Percentiles rank a stretch among this genome's conserved stretches.
Evolutionary conservation across 495 filamentous ascomycete species (phyloP).

Genomic region (Hypoxylon rickii): DNA sequence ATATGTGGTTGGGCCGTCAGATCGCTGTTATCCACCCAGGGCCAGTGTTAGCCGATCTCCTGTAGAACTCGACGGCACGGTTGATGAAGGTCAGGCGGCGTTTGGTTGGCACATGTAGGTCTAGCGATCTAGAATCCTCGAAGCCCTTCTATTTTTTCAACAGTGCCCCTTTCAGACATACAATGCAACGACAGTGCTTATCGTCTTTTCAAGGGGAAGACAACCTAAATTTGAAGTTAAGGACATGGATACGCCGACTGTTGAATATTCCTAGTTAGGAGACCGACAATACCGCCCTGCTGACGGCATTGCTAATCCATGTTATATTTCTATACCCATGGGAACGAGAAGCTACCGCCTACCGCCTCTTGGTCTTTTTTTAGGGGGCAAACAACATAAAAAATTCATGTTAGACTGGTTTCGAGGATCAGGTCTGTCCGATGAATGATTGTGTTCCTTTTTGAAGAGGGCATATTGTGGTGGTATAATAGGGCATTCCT

Average conservation of each 20-base stretch:
- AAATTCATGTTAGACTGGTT: not conserved
- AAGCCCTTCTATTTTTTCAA: no score
- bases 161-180: no score
- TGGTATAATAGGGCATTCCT: no score
- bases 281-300: conserved; percentile 27
- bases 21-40: conserved; percentile 23
- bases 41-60: conserved; percentile 29
- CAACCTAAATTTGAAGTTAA: no score
- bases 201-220: not conserved
- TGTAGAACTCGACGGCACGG: conserved; percentile 13
- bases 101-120: no score
- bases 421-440: conserved; percentile 1
- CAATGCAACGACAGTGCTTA: no score
- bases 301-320: conserved; percentile 12
- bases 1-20: conserved; percentile 1
- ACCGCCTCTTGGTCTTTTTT: no score
- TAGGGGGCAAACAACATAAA: no score
- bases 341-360: not conserved
- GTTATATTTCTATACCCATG: conserved; percentile 6
- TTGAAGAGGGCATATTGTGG: no score
- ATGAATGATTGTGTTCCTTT: not conserved
- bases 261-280: conserved; percentile 24
- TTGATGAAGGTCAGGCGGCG: no score
- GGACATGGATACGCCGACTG: no score
- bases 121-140: no score